Conservation (phyloP, 768 basidiomycete genomes). For the Tylopilus felleus region DNA sequence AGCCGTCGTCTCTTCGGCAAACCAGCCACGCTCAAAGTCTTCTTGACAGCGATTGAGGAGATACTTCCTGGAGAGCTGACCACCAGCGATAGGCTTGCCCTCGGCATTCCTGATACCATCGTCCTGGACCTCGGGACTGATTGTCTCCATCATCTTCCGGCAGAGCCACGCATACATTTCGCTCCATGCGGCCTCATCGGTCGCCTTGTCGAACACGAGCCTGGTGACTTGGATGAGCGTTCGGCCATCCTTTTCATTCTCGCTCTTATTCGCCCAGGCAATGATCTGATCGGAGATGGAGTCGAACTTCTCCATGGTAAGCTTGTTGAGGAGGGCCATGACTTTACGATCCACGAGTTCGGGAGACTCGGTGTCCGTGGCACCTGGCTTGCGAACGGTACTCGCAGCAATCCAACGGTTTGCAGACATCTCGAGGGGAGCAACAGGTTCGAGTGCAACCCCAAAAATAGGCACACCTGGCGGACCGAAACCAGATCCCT, state of each 20-base stretch:
- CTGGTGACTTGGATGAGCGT: conserved; percentile 95
- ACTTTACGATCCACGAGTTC: too few relatives aligned
- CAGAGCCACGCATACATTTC: conserved; percentile 97
- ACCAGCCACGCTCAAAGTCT: too few relatives aligned
- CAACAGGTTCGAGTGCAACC: too few relatives aligned
- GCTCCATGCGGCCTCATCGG: conserved; percentile 92
- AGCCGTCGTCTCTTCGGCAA: too few relatives aligned
- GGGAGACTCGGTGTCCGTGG: too few relatives aligned
- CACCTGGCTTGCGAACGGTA: too few relatives aligned
- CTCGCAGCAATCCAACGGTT: too few relatives aligned
- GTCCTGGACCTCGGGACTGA: conserved; percentile 85
- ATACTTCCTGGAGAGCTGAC: conserved; percentile 66
- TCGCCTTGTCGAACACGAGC: conserved; percentile 96
- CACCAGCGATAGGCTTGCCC: conserved; percentile 86
- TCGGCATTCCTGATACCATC: conserved; percentile 78
- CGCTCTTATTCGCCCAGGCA: conserved; percentile 89
- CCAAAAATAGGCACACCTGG: too few relatives aligned
- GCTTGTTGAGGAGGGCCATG: conserved; percentile 56
- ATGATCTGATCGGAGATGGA: conserved; percentile 95
- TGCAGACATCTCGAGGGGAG: too few relatives aligned
- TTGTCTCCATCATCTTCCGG: conserved; percentile 92
- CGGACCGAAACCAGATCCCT: too few relatives aligned
- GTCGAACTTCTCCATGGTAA: conserved; percentile 96
- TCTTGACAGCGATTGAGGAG: too few relatives aligned
- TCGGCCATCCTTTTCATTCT: conserved; percentile 88